Evolutionary conservation across 225 moss, liverwort and hornwort species (phyloP), one percentile per base, ranked within the genome.

Genomic region (Physcomitrium patens): DNA sequence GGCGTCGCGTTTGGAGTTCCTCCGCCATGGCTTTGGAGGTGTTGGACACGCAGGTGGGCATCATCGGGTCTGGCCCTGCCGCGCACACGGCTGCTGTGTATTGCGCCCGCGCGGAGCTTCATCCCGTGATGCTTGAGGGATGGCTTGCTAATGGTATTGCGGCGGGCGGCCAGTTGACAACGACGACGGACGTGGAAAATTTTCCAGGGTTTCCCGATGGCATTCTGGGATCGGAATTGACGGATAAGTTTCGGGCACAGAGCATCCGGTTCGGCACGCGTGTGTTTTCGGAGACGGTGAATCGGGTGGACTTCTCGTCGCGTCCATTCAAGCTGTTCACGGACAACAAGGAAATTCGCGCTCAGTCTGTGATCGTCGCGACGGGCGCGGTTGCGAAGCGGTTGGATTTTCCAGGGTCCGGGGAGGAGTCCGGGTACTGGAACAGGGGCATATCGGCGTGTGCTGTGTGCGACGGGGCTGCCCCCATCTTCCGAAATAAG

Each of bases 1-100:
- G 20, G 2, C 3, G n/a, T 75, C 83, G 74, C 78, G 57, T 77
- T 79, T 79, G 42, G 63, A 65, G 77, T 55, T 76, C 67, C 0
- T 60, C 67, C 23, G 56, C 74, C 26, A 84, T 78, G 83, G 89
- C 85, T 17, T 18, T 85, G 61, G 94, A 90, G 71, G 75, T 90
- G 26, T 3, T 94, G 6, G 84, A 86, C 68, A 95, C 94, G 48
- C 49, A 74, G 22, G 79, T 99, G 7, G 95, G 97, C 73, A 99
- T 99, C 0, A 81, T 99, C 0, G 97, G 97, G 22, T 99, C 97
- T 0, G 97, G 97, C 5, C 97, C 97, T 17, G 97, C 97, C 63
- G 97, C 97, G 10, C 97, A 99, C 69, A 99, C 97, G n/a, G 94
- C 97, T 43, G 97, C 97, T 9, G 87, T 95, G 2, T 99, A 99